Evolutionary conservation across 345 rosid species (phyloP).

Genomic region (Aegle marmelos): DNA sequence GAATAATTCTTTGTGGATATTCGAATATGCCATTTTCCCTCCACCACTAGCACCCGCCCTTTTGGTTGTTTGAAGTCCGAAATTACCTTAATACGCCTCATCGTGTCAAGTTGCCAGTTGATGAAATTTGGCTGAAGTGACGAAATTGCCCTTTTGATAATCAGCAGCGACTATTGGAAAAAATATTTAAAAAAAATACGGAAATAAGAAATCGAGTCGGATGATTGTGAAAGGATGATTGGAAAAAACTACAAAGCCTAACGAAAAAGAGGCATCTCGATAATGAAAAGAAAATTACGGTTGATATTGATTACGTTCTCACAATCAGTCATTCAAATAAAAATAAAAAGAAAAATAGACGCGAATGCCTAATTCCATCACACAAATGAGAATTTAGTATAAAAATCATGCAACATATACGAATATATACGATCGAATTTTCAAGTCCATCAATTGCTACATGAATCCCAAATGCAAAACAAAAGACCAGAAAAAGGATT

Average conservation of each 20-base stretch:
- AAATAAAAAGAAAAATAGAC: not conserved
- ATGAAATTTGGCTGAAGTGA: not conserved
- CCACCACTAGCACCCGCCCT: not conserved
- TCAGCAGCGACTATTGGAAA: too few species aligned
- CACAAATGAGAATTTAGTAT: not conserved
- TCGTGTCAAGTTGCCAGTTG: not conserved
- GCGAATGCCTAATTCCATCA: not conserved
- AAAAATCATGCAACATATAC: not conserved
- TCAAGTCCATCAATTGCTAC: not conserved
- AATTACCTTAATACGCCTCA: slow-evolving; percentile 27
- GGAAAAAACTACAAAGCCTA: too few species aligned
- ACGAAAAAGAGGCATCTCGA: not conserved
- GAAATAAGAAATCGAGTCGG: not conserved
- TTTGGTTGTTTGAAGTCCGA: not conserved
- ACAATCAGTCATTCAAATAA: not conserved
- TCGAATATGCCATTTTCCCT: slow-evolving; percentile 36
- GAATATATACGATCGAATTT: not conserved
- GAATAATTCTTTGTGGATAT: slow-evolving; percentile 42
- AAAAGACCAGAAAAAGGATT: not conserved
- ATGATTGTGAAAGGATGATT: not conserved
- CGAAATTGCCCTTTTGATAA: slow-evolving; percentile 20
- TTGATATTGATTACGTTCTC: not conserved
- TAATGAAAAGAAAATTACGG: not conserved
- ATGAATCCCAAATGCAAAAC: not conserved
- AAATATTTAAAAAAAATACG: too few species aligned